These are phyloP conservation scores for Phytophthora cryptogea DNA, from an alignment of 352 stramenopile genomes.

Conservation along the genomic window DNA sequence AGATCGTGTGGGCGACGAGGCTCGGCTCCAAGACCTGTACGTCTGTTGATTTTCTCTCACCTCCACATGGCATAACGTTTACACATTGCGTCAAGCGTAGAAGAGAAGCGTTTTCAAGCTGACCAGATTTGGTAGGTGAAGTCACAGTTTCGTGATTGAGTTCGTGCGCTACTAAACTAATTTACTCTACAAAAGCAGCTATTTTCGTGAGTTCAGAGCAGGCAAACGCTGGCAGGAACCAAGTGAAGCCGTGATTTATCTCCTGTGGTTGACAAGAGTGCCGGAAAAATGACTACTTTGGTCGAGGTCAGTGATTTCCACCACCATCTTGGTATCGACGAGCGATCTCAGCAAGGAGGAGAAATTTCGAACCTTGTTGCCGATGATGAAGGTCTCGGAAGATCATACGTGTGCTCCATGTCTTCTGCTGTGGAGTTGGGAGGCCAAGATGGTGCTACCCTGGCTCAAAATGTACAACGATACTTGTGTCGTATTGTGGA, in stretches of 20 bases:
- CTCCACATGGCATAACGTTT: background rate
- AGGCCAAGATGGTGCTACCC: conserved; percentile 22
- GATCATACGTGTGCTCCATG: conserved; percentile 41
- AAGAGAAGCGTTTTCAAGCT: background rate
- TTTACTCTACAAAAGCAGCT: background rate
- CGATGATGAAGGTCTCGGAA: conserved; percentile 16
- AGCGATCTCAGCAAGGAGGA: background rate
- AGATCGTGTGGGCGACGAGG: background rate
- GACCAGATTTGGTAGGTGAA: background rate
- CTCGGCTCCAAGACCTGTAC: background rate
- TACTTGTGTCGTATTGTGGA: conserved; percentile 60
- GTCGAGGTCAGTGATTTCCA: conserved; percentile 7
- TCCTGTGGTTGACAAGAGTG: no score
- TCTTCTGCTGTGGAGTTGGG: conserved; percentile 44
- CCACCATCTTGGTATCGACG: background rate
- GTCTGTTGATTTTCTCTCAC: background rate
- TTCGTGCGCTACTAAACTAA: background rate
- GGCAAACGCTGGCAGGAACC: background rate
- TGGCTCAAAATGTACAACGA: conserved; percentile 41
- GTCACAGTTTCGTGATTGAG: background rate
- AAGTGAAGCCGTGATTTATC: background rate
- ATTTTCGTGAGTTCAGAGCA: background rate
- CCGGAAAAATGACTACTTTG: conserved; percentile 13
- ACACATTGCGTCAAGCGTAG: background rate
- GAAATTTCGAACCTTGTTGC: background rate